Conservation (phyloP, 495 filamentous ascomycete genomes). For the Entonaema liquescens region DNA sequence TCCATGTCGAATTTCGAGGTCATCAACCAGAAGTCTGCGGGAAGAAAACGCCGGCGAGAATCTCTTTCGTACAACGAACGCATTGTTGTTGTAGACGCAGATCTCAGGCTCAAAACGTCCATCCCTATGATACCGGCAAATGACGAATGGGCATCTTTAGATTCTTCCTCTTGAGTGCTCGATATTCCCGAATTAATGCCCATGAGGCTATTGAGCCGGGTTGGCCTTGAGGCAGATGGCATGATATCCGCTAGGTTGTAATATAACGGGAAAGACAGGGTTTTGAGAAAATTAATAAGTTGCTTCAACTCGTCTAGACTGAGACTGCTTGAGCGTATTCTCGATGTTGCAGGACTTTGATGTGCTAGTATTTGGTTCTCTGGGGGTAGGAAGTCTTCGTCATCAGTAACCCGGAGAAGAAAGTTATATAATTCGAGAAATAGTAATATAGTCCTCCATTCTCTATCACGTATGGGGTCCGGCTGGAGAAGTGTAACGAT, state of each 20-base stretch:
- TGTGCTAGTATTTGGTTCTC: constrained; percentile 46
- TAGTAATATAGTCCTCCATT: constrained; percentile 89
- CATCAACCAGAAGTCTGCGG: constrained; percentile 92
- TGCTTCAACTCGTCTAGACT: constrained; percentile 73
- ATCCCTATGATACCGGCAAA: constrained; percentile 69
- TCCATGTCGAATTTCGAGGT: constrained; percentile 90
- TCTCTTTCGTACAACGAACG: constrained; percentile 94
- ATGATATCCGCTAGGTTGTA: constrained; percentile 76
- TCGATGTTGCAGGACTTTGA: constrained; percentile 51
- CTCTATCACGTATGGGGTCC: constrained; percentile 46
- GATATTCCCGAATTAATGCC: constrained; percentile 29
- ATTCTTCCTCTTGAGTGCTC: constrained; percentile 15
- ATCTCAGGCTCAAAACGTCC: constrained; percentile 79
- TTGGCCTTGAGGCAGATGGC: constrained; percentile 18
- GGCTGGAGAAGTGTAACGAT: constrained; percentile 31
- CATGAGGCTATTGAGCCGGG: constrained; percentile 29
- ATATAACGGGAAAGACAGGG: constrained; percentile 89
- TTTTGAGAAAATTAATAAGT: constrained; percentile 87
- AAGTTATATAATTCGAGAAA: constrained; percentile 97
- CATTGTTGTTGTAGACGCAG: constrained; percentile 81
- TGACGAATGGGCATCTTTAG: constrained; percentile 27
- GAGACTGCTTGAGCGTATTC: constrained; percentile 71
- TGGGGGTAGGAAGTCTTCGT: constrained; percentile 77
- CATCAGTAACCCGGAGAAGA: constrained; percentile 88
- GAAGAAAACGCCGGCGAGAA: constrained; percentile 85